phyloP scores from a whole-genome alignment of 2,329 filamentous ascomycete genomes.

The Pseudogymnoascus sp. region DNA sequence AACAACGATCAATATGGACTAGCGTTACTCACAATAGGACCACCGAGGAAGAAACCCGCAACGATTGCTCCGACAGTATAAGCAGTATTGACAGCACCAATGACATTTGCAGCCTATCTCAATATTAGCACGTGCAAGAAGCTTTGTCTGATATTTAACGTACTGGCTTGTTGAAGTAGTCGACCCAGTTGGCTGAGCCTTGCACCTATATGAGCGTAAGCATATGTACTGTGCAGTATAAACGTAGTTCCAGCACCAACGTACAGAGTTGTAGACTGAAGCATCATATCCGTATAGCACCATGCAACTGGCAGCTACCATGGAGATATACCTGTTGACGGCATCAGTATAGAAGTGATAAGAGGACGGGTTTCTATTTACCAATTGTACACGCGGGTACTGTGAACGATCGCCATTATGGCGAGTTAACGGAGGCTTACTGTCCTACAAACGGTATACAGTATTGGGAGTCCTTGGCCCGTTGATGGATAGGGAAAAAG shows the following conservation, averaged over 20 bases:
- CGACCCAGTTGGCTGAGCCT: conserved; percentile 57
- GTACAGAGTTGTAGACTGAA: conserved; percentile 60
- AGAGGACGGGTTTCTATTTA: not conserved
- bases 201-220: conserved; percentile 36
- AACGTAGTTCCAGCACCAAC: not conserved
- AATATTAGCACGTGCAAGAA: conserved; percentile 20
- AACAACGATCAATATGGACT: not conserved
- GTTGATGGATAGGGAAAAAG: not conserved
- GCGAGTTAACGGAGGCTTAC: conserved; percentile 1
- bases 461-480: not conserved
- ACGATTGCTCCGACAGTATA: conserved; percentile 66
- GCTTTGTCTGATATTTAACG: not conserved
- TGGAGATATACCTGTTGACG: conserved; percentile 52
- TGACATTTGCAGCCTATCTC: conserved; percentile 32
- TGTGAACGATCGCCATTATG: conserved; percentile 6
- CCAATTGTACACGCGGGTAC: conserved; percentile 8
- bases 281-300: conserved; percentile 69
- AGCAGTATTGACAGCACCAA: conserved; percentile 56
- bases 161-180: conserved; percentile 46
- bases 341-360: not conserved
- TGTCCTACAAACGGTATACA: not conserved
- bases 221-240: not conserved
- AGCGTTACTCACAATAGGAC: conserved; percentile 41
- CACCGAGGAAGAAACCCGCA: conserved; percentile 61
- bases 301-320: conserved; percentile 67